These are phyloP conservation scores for Yarrowia yakushimensis DNA, from an alignment of 805 yeast species.

Conservation along the genomic window DNA sequence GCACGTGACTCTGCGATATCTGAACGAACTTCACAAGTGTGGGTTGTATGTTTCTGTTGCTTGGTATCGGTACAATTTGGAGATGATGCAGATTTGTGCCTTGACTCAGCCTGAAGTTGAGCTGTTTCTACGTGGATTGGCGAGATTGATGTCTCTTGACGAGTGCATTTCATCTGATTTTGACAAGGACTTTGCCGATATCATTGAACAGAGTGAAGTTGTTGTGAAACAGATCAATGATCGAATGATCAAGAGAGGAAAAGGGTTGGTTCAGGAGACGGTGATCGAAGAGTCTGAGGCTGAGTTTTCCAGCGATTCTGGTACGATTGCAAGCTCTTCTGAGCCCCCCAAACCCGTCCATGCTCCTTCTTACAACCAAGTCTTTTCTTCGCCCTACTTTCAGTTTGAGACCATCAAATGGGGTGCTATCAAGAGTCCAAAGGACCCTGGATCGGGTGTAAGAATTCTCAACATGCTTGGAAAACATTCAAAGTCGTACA, in stretches of 20 bases:
- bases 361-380: not conserved
- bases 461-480: not conserved
- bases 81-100: slow-evolving; percentile 4
- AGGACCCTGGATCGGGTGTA: slow-evolving; percentile 6
- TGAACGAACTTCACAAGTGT: not conserved
- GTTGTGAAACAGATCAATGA: not conserved
- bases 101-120: not conserved
- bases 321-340: not conserved
- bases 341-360: not conserved
- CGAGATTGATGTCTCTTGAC: not conserved
- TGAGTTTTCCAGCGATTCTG: not conserved
- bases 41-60: not conserved
- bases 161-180: not conserved
- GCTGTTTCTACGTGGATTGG: not conserved
- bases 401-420: slow-evolving; percentile 18
- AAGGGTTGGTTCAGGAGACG: not conserved
- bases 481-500: not conserved
- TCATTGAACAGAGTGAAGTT: not conserved
- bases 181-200: not conserved
- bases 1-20: not conserved
- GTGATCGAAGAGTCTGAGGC: not conserved
- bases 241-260: not conserved
- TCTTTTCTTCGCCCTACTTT: not conserved
- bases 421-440: slow-evolving; percentile 2
- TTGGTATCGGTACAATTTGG: slow-evolving; percentile 6